A percentile compares a stretch with the other conserved stretches of the same genome.
Evolutionary conservation across 129 eudicot species (phyloP).

Genomic region (Flaveria brownii): DNA sequence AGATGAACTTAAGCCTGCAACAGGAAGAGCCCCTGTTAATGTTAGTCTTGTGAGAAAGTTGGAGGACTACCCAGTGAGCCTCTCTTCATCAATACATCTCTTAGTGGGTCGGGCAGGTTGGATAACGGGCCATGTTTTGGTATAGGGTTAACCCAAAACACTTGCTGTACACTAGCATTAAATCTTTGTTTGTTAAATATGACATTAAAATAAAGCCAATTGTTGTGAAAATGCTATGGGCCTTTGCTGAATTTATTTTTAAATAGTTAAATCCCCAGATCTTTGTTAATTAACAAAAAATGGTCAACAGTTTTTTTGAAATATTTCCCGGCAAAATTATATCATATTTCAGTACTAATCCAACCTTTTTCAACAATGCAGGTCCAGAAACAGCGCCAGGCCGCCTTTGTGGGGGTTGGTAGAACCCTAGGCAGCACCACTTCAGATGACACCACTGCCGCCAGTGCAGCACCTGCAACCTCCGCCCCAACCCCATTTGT

Average conservation of each 20-base stretch:
- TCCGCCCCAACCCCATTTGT: slow-evolving; percentile 59
- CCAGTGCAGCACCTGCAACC: slow-evolving; percentile 27
- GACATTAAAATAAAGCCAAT: background rate
- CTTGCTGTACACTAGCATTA: background rate
- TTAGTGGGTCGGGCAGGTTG: background rate
- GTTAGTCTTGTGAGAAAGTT: slow-evolving; percentile 65
- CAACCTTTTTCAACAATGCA: slow-evolving; percentile 15
- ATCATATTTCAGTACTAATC: background rate
- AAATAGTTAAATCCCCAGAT: background rate
- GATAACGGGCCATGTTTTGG: background rate
- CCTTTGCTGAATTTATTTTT: background rate
- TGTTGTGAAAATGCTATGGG: background rate
- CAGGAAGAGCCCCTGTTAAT: slow-evolving; percentile 49
- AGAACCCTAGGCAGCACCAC: slow-evolving; percentile 64
- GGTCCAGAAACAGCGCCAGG: slow-evolving; percentile 46
- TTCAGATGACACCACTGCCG: slow-evolving; percentile 38
- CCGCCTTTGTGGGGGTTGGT: slow-evolving; percentile 65
- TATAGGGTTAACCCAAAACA: background rate
- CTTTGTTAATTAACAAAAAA: background rate
- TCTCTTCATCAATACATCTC: background rate
- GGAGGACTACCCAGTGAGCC: slow-evolving; percentile 65
- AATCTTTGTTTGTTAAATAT: background rate
- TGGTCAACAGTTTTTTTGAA: background rate
- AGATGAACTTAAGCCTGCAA: slow-evolving; percentile 67
- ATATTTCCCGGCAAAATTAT: background rate